Evolutionary conservation across 495 filamentous ascomycete genomes (phyloP).

Genomic region (Durotheca rogersii): DNA sequence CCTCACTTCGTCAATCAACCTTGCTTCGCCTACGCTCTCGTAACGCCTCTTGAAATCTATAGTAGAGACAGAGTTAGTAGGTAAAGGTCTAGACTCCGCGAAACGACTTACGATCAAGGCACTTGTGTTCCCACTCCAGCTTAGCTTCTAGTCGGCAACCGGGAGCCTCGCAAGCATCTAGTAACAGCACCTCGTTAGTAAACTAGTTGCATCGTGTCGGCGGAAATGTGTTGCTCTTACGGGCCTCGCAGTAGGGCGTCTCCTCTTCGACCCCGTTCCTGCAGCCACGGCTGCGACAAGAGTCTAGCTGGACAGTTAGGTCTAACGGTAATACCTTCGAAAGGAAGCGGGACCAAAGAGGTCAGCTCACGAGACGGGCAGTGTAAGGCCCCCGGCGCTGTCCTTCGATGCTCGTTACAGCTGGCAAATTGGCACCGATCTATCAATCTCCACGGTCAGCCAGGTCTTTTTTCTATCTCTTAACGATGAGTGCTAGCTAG

Average conservation of each 20-base stretch:
- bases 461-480: background rate
- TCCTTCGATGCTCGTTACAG: slow-evolving; percentile 1
- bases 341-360: background rate
- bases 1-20: slow-evolving; percentile 1
- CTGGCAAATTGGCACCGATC: slow-evolving; percentile 14
- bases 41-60: too few species aligned
- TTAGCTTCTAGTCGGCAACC: background rate
- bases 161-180: slow-evolving; percentile 7
- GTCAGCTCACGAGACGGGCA: slow-evolving; percentile 13
- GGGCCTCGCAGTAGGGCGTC: slow-evolving; percentile 2
- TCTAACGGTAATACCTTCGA: background rate
- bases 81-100: background rate
- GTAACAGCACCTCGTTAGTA: background rate
- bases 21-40: too few species aligned
- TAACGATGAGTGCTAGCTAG: too few species aligned
- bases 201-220: background rate
- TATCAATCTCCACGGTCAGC: background rate
- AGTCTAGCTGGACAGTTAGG: slow-evolving; percentile 9
- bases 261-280: too few species aligned
- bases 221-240: slow-evolving; percentile 3
- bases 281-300: slow-evolving; percentile 4
- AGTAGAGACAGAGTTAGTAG: background rate
- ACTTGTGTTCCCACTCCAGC: background rate
- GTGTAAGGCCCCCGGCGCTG: background rate
- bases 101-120: slow-evolving; percentile 1